phyloP scores from a whole-genome alignment of 176 grass and related monocot species.

The Dendrocalamus sinicus region DNA sequence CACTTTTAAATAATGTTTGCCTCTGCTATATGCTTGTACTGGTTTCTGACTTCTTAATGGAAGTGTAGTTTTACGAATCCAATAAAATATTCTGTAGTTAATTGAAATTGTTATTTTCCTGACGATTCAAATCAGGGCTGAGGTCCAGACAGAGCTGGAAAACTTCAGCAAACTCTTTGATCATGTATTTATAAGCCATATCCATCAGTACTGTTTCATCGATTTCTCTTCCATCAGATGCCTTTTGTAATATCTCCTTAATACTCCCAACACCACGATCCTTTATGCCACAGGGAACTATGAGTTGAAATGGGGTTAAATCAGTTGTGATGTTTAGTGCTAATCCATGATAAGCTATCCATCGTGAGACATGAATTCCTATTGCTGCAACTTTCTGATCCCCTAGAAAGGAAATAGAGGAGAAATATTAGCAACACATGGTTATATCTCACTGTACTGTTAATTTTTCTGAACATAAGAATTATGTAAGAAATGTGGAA shows the following conservation, averaged over 20 bases:
- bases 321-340: conserved; percentile 77
- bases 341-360: conserved; percentile 78
- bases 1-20: conserved; percentile 9
- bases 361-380: conserved; percentile 60
- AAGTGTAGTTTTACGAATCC: neutral
- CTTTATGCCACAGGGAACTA: conserved; percentile 71
- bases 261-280: conserved; percentile 54
- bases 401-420: conserved; percentile 50
- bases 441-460: neutral
- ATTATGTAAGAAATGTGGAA: neutral
- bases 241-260: conserved; percentile 55
- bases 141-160: conserved; percentile 63
- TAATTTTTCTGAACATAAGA: neutral
- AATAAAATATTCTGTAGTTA: conserved; percentile 3
- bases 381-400: conserved; percentile 79
- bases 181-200: conserved; percentile 54
- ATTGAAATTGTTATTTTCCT: neutral
- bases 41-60: conserved; percentile 1
- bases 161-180: conserved; percentile 70
- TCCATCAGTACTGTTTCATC: conserved; percentile 58
- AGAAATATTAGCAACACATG: neutral
- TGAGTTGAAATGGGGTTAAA: conserved; percentile 60
- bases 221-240: conserved; percentile 6
- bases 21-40: conserved; percentile 6
- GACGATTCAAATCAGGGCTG: conserved; percentile 21